These are phyloP conservation scores for Blastobotrys aristatus DNA, from an alignment of 1,139 yeast species.

Conservation along the genomic window DNA sequence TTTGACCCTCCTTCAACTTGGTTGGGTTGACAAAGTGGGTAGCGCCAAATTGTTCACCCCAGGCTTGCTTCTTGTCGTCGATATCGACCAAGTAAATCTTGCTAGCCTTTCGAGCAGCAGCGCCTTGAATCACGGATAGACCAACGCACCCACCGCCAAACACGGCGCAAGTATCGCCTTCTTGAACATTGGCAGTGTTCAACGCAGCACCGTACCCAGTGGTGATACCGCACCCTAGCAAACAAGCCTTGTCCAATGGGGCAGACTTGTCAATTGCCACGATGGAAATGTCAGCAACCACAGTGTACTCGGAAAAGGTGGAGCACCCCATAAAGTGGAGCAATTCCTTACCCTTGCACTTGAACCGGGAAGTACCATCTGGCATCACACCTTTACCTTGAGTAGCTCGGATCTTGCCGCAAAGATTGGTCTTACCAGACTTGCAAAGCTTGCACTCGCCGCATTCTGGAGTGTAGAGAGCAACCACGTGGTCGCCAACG, in stretches of 20 bases:
- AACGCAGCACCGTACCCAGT: slow-evolving; percentile 98
- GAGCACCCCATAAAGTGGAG: slow-evolving; percentile 97
- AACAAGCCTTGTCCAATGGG: slow-evolving; percentile 78
- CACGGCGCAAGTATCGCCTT: slow-evolving; percentile 91
- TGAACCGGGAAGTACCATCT: slow-evolving; percentile 88
- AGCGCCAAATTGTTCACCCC: slow-evolving; percentile 91
- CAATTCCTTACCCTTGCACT: slow-evolving; percentile 71
- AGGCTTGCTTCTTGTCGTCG: slow-evolving; percentile 74
- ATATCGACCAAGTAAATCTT: slow-evolving; percentile 84
- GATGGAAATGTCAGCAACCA: slow-evolving; percentile 95
- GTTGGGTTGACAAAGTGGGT: slow-evolving; percentile 89
- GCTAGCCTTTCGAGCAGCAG: slow-evolving; percentile 71
- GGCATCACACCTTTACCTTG: slow-evolving; percentile 94
- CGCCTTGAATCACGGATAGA: slow-evolving; percentile 92
- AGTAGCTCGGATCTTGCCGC: slow-evolving; percentile 85
- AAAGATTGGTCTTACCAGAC: slow-evolving; percentile 92
- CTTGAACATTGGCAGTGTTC: slow-evolving; percentile 85
- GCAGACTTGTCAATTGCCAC: slow-evolving; percentile 87
- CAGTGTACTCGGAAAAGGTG: slow-evolving; percentile 94
- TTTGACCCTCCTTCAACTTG: slow-evolving; percentile 64
- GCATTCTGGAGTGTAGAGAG: slow-evolving; percentile 95
- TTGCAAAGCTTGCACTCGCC: slow-evolving; percentile 90
- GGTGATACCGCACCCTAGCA: slow-evolving; percentile 97
- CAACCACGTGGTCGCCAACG: slow-evolving; percentile 86
- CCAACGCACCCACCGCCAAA: slow-evolving; percentile 99